Percentiles rank a stretch among this genome's conserved stretches.
These are phyloP conservation scores for Kalmusia sp. DNA, from an alignment of 2,329 filamentous ascomycete species.

Conservation along the genomic window DNA sequence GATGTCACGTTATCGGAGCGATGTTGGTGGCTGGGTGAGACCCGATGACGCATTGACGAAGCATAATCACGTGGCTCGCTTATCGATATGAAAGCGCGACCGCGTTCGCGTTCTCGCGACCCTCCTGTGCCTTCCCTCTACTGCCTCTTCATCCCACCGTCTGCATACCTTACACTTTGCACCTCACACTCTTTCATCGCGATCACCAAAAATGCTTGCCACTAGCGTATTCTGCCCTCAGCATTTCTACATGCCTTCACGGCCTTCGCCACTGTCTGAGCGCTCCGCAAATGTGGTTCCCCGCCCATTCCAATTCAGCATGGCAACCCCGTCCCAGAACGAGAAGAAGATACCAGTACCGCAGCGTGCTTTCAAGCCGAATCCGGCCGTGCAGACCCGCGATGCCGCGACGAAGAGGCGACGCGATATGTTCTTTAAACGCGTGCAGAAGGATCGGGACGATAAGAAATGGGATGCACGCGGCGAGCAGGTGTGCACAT, in stretches of 20 bases:
- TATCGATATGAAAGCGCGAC: constrained; percentile 10
- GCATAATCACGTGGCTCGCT: neutral
- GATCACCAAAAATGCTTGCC: constrained; percentile 33
- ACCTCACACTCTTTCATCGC: neutral
- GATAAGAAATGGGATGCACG: constrained; percentile 54
- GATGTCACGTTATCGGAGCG: too few species aligned
- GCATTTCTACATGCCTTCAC: constrained; percentile 37
- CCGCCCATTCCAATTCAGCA: constrained; percentile 36
- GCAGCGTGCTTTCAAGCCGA: constrained; percentile 61
- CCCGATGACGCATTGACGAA: neutral
- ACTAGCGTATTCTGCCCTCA: constrained; percentile 35
- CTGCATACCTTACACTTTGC: neutral
- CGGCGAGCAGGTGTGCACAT: constrained; percentile 53
- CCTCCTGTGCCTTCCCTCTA: neutral
- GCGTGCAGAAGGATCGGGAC: constrained; percentile 53
- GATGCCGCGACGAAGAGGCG: constrained; percentile 69
- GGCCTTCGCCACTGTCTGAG: constrained; percentile 55
- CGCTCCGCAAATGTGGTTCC: constrained; percentile 48
- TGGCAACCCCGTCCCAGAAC: constrained; percentile 25
- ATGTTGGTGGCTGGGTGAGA: too few species aligned
- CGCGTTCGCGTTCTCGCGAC: constrained; percentile 8
- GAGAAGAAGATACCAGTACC: constrained; percentile 24
- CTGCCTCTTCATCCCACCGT: neutral
- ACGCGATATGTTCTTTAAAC: constrained; percentile 73
- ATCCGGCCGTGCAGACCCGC: constrained; percentile 66